Evolutionary conservation across 2,329 filamentous ascomycete genomes (phyloP).

Genomic region (Trichoderma asperellum): DNA sequence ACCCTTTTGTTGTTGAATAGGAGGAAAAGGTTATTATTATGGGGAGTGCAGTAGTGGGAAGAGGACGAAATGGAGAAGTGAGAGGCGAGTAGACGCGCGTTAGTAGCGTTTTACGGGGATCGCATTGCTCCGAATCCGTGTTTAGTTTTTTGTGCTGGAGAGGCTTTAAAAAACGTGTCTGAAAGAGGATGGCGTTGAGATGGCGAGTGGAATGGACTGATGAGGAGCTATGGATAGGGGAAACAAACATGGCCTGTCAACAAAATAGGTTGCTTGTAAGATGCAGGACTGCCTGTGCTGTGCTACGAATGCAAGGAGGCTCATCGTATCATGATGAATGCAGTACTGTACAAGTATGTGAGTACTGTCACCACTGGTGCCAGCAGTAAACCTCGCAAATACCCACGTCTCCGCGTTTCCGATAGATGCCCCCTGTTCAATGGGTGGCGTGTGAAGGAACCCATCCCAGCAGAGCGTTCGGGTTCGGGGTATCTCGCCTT

Average conservation of each 20-base stretch:
- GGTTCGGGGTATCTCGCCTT: constrained; percentile 20
- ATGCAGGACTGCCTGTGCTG: not conserved
- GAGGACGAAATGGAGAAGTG: not conserved
- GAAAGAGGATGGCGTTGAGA: not conserved
- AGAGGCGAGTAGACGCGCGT: not conserved
- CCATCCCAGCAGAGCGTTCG: constrained; percentile 6
- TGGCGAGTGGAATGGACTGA: too few species aligned
- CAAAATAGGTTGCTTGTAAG: not conserved
- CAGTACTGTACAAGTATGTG: not conserved
- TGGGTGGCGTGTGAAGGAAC: not conserved
- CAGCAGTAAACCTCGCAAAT: constrained; percentile 12
- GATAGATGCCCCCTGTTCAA: not conserved
- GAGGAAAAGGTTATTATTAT: not conserved
- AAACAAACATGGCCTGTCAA: not conserved
- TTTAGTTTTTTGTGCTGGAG: not conserved
- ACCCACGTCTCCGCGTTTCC: constrained; percentile 20
- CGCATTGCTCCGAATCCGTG: not conserved
- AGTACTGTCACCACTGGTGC: not conserved
- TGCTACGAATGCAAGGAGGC: not conserved
- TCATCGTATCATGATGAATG: not conserved
- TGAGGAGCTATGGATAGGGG: not conserved
- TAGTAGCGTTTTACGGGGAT: not conserved
- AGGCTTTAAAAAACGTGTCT: not conserved
- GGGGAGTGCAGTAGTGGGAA: not conserved
- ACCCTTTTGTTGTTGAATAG: not conserved